Evolutionary conservation across 495 filamentous ascomycete genomes (phyloP).

Genomic region (Tuber brumale): DNA sequence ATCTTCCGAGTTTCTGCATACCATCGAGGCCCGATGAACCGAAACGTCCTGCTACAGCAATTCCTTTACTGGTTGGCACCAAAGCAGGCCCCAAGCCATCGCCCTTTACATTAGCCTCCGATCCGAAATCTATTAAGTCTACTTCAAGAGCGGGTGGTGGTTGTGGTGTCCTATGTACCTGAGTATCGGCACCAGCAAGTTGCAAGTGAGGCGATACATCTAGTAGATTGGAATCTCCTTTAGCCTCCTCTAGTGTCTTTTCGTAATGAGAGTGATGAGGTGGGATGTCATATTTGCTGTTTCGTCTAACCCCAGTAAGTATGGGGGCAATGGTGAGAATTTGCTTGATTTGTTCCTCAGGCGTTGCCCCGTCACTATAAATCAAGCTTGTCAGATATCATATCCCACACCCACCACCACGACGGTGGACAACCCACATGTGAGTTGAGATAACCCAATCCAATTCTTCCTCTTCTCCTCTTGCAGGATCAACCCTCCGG

Average conservation of each 20-base stretch:
- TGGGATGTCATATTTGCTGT: constrained; percentile 39
- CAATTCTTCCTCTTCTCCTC: constrained; percentile 73
- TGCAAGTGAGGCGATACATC: constrained; percentile 12
- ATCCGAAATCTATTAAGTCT: constrained; percentile 23
- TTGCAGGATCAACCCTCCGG: constrained; percentile 61
- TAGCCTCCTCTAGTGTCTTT: constrained; percentile 12
- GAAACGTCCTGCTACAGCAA: constrained; percentile 9
- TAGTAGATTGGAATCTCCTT: constrained; percentile 24
- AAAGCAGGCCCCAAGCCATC: constrained; percentile 22
- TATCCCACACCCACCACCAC: neutral
- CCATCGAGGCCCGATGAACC: neutral
- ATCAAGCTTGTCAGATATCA: constrained; percentile 4
- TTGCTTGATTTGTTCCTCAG: constrained; percentile 70
- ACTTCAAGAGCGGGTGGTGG: constrained; percentile 20
- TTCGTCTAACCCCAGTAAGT: constrained; percentile 60
- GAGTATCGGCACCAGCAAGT: constrained; percentile 14
- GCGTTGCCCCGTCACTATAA: constrained; percentile 59
- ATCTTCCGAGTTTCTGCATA: neutral
- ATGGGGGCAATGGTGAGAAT: constrained; percentile 84
- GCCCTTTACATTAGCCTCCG: constrained; percentile 34
- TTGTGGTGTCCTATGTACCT: constrained; percentile 5
- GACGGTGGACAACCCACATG: constrained; percentile 56
- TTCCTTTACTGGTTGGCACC: constrained; percentile 24
- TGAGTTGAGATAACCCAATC: constrained; percentile 92
- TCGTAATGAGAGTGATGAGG: constrained; percentile 36